These are phyloP conservation scores for Debaryomyces udenii DNA, from an alignment of 1,139 yeast species.

Conservation along the genomic window DNA sequence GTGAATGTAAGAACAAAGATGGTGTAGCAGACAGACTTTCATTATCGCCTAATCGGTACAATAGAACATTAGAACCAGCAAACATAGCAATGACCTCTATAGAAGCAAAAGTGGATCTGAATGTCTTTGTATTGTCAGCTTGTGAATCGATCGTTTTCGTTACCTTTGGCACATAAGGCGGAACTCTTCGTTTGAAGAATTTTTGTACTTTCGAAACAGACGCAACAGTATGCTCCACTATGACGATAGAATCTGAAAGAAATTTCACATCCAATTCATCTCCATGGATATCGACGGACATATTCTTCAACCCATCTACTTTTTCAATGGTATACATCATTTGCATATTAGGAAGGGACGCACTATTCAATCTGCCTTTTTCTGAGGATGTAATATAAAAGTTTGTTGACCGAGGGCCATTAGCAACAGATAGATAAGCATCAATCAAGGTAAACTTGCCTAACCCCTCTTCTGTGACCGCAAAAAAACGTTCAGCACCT, in stretches of 20 bases:
- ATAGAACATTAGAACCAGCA: slow-evolving; percentile 70
- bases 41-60: slow-evolving; percentile 50
- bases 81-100: slow-evolving; percentile 58
- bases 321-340: slow-evolving; percentile 51
- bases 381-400: slow-evolving; percentile 55
- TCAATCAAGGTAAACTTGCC: slow-evolving; percentile 70
- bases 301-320: slow-evolving; percentile 33
- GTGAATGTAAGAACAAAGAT: slow-evolving; percentile 70
- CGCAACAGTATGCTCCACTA: slow-evolving; percentile 49
- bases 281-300: slow-evolving; percentile 55
- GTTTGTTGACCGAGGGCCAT: slow-evolving; percentile 54
- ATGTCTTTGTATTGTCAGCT: slow-evolving; percentile 24
- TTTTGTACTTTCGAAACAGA: slow-evolving; percentile 49
- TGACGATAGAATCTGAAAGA: slow-evolving; percentile 52
- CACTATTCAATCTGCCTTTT: slow-evolving; percentile 54
- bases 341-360: slow-evolving; percentile 69
- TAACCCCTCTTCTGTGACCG: slow-evolving; percentile 58
- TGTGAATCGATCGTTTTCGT: slow-evolving; percentile 20
- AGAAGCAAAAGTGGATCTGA: slow-evolving; percentile 41
- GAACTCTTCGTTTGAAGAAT: slow-evolving; percentile 29
- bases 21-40: slow-evolving; percentile 48
- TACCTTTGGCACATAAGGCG: slow-evolving; percentile 10
- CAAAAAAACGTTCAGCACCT: slow-evolving; percentile 74
- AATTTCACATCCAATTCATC: slow-evolving; percentile 69
- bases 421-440: slow-evolving; percentile 67